Percentiles rank a stretch among this genome's conserved stretches.
These are phyloP conservation scores for Calendula officinalis DNA, from an alignment of 129 eudicot species.

Conservation along the genomic window DNA sequence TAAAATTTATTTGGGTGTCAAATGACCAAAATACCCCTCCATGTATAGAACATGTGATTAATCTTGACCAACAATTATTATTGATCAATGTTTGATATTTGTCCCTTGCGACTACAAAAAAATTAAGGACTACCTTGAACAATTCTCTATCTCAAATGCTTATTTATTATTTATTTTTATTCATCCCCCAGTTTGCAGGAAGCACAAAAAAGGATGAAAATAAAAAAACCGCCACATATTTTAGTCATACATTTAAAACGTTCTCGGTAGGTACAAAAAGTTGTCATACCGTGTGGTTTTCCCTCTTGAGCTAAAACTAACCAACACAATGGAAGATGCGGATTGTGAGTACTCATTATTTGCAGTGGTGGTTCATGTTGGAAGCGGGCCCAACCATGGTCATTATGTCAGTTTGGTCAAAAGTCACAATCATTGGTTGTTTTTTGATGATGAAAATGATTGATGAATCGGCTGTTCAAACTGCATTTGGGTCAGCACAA, in stretches of 20 bases:
- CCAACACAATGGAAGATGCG: constrained; percentile 67
- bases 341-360: constrained; percentile 69
- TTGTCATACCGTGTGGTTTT: constrained; percentile 69
- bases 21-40: too few species aligned
- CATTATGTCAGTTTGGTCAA: constrained; percentile 73
- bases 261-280: constrained; percentile 65
- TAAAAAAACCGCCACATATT: constrained; percentile 67
- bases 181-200: constrained; percentile 54
- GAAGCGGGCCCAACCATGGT: constrained; percentile 76
- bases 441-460: constrained; percentile 81
- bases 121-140: too few species aligned
- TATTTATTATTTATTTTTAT: background rate
- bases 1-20: too few species aligned
- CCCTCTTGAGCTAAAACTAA: constrained; percentile 69
- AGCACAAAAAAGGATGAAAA: constrained; percentile 85
- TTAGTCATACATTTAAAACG: constrained; percentile 71
- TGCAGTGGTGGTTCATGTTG: constrained; percentile 71
- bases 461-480: constrained; percentile 70
- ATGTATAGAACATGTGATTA: too few species aligned
- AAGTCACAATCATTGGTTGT: constrained; percentile 73
- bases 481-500: constrained; percentile 74
- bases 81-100: too few species aligned
- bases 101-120: too few species aligned
- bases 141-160: too few species aligned
- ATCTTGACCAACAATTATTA: too few species aligned